Percentiles rank a stretch among this genome's conserved stretches.
Conservation (phyloP, 768 basidiomycete species). For the Tulasnella sp. region DNA sequence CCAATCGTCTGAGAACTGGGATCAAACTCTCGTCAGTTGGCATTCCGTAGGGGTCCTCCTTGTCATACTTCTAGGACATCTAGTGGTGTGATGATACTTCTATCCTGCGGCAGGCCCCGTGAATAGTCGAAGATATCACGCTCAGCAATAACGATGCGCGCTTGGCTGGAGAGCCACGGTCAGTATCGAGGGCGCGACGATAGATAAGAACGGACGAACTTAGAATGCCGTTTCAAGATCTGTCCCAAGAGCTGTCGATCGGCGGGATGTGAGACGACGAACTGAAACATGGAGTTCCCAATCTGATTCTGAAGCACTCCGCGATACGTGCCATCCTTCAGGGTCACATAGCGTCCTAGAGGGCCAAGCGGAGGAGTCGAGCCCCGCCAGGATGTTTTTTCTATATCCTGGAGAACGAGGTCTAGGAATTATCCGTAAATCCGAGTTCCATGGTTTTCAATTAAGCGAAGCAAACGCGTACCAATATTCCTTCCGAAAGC, state of each 20-base stretch:
- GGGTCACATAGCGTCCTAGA: conserved; percentile 74
- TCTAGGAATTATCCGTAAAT: conserved; percentile 49
- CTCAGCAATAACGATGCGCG: conserved; percentile 63
- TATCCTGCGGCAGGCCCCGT: conserved; percentile 65
- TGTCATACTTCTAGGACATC: conserved; percentile 76
- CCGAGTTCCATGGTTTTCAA: conserved; percentile 62
- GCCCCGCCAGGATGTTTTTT: conserved; percentile 61
- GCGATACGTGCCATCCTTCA: conserved; percentile 71
- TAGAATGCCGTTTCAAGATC: conserved; percentile 45
- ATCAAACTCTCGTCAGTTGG: conserved; percentile 24
- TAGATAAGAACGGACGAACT: conserved; percentile 13
- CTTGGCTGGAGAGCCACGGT: conserved; percentile 48
- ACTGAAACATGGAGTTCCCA: conserved; percentile 61
- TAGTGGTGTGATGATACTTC: conserved; percentile 68
- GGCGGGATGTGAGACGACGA: conserved; percentile 69
- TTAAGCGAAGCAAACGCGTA: conserved; percentile 53
- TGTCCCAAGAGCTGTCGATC: conserved; percentile 63
- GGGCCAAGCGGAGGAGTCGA: conserved; percentile 69
- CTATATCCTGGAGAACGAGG: conserved; percentile 58
- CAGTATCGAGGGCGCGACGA: neutral
- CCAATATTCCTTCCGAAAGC: conserved; percentile 55
- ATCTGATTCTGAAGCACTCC: conserved; percentile 67
- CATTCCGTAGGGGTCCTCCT: neutral
- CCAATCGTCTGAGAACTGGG: conserved; percentile 70
- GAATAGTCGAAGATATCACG: conserved; percentile 83